A percentile compares a stretch with the other conserved stretches of the same genome.
Evolutionary conservation across 768 basidiomycete species (phyloP).

Genomic region (Neoboletus magnificus): DNA sequence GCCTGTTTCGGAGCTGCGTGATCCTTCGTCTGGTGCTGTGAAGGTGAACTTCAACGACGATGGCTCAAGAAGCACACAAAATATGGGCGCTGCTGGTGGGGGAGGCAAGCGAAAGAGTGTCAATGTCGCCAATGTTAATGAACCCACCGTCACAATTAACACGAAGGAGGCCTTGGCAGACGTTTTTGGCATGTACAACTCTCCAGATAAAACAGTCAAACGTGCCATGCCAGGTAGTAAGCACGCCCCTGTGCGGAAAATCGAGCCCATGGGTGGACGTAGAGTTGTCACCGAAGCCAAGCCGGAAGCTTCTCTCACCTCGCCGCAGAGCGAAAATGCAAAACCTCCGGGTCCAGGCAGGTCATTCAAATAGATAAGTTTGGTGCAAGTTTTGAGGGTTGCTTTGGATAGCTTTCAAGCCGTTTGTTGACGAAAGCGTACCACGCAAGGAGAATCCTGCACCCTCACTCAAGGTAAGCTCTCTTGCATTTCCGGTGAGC

Average conservation of each 20-base stretch:
- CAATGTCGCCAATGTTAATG: slow-evolving; percentile 41
- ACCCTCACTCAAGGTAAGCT: slow-evolving; percentile 20
- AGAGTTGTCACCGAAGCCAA: slow-evolving; percentile 19
- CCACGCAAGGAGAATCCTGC: slow-evolving; percentile 43
- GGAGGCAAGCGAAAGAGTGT: slow-evolving; percentile 44
- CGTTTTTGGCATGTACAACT: slow-evolving; percentile 96
- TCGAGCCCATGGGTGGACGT: slow-evolving; percentile 51
- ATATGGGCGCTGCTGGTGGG: slow-evolving; percentile 30
- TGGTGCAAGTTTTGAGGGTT: slow-evolving; percentile 18
- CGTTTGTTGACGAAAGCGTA: slow-evolving; percentile 65
- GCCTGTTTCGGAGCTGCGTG: slow-evolving; percentile 38
- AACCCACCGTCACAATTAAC: slow-evolving; percentile 93
- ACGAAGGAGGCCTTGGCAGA: slow-evolving; percentile 94
- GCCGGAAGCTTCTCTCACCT: slow-evolving; percentile 36
- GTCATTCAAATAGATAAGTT: slow-evolving; percentile 10
- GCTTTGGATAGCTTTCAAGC: slow-evolving; percentile 44
- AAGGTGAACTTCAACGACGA: slow-evolving; percentile 62
- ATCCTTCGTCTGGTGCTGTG: slow-evolving; percentile 34
- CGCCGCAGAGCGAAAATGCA: slow-evolving; percentile 22
- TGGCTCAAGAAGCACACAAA: slow-evolving; percentile 43
- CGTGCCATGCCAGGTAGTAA: slow-evolving; percentile 60
- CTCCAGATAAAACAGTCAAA: slow-evolving; percentile 71
- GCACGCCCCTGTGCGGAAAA: slow-evolving; percentile 65
- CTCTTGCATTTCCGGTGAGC: background rate
- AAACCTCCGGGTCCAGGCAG: slow-evolving; percentile 38